Base-by-base conservation (phyloP, 441 rosid genomes). In the Eutrema salsugineum region DNA sequence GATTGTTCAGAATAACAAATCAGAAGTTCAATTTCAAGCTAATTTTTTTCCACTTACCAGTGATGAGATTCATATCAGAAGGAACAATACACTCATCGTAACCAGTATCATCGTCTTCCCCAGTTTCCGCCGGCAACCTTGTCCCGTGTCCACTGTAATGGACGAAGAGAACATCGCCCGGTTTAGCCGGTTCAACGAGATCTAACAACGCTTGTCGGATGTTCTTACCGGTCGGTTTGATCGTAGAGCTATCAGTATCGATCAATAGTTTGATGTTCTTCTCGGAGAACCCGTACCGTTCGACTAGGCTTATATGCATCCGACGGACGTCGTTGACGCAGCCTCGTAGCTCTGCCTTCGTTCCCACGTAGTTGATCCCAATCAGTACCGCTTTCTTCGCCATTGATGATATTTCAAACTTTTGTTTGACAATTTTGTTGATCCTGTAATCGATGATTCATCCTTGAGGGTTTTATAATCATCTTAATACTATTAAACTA, bases 101-200 rank as follows among this genome's bases (percentile, higher is more conserved):
- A 43, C 97, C 96, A 42, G 97, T 91, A 65, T 91, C 97, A 66
- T 89, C 97, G 32, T 89, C 90, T 75, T 91, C 97, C 5, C 96
- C 96, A n/a, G 96, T 85, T 85, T 91, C 96, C 12, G 96, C 92
- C 0, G 97, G 97, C 28, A 91, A 86, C 77, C 97, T 86, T 2
- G 96, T 88, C 27, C 94, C 96, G 22, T 90, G 96, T 36, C 97
- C 98, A 70, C 94, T 92, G 82, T 88, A 92, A 71, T 92, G 96
- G 11, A 90, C 90, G 57, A 90, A 88, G 24, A 90, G 83, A 27
- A 80, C 43, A 55, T 92, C 96, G 0, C 87, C 90, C 0, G 84
- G 75, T 64, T 79, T 61, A 0, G 93, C 96, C 0, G 94, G 84
- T 27, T 78, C 50, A 32, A 86, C 72, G 12, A 92, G 87, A 63